phyloP scores from a whole-genome alignment of 1,284 basidiomycete species.

The Puccinia novopanici region DNA sequence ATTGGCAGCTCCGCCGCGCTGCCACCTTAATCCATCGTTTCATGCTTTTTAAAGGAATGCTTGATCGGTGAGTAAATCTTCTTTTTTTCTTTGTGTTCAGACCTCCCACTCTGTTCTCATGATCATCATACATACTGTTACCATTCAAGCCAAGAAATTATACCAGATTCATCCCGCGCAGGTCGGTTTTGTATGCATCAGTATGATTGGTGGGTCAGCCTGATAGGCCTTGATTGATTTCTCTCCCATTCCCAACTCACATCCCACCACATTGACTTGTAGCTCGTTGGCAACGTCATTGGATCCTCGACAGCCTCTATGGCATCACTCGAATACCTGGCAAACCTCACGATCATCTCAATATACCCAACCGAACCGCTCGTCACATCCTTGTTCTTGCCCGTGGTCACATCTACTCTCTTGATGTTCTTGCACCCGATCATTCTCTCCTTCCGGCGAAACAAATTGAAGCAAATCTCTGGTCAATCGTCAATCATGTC shows the following conservation, averaged over 20 bases:
- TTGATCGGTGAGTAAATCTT: conserved; percentile 66
- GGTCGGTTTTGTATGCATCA: conserved; percentile 67
- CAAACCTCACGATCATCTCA: conserved; percentile 59
- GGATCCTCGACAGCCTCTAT: conserved; percentile 56
- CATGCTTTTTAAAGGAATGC: conserved; percentile 73
- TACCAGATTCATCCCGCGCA: conserved; percentile 64
- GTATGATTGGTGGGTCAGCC: conserved; percentile 62
- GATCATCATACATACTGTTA: not conserved
- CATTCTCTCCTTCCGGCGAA: conserved; percentile 36
- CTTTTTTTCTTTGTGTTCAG: not conserved
- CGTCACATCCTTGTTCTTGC: conserved; percentile 58
- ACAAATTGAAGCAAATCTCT: conserved; percentile 53
- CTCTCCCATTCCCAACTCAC: conserved; percentile 68
- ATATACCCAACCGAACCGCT: conserved; percentile 53
- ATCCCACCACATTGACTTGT: conserved; percentile 58
- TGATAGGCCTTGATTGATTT: conserved; percentile 21
- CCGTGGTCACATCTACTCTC: conserved; percentile 58
- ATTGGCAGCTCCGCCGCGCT: conserved; percentile 83
- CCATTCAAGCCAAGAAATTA: conserved; percentile 62
- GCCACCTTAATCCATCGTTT: conserved; percentile 78
- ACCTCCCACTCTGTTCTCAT: conserved; percentile 14
- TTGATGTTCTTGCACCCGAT: conserved; percentile 55
- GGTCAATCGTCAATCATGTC: conserved; percentile 57
- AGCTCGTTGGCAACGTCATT: conserved; percentile 51
- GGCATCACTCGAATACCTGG: conserved; percentile 59